Conservation (phyloP, 140 eudicot species). For the Anethum foeniculum region DNA sequence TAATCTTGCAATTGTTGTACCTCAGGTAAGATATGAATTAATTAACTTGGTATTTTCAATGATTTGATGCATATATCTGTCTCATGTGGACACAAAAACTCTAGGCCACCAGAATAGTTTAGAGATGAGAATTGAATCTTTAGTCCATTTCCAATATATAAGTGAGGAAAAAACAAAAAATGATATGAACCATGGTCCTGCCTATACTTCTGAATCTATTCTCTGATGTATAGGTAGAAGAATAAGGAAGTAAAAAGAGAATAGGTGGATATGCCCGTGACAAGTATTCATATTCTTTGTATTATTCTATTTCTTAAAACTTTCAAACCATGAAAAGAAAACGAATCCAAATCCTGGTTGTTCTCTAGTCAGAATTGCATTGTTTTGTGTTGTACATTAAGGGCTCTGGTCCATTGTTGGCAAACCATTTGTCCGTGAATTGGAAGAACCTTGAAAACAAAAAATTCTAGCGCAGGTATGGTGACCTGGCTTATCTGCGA, state of each 20-base stretch:
- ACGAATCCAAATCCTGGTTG: background rate
- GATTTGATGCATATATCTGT: no score
- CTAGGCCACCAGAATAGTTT: no score
- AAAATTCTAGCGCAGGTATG: no score
- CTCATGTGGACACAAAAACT: no score
- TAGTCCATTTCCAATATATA: no score
- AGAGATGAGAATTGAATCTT: no score
- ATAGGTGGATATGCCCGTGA: background rate
- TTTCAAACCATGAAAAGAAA: background rate
- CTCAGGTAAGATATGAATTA: slow-evolving; percentile 16
- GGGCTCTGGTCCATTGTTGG: no score
- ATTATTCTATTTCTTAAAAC: background rate
- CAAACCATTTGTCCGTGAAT: no score
- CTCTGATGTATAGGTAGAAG: background rate
- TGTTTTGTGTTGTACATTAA: background rate
- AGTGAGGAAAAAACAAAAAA: background rate
- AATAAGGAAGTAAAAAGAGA: background rate
- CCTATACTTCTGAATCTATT: background rate
- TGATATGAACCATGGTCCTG: background rate
- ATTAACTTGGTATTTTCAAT: background rate
- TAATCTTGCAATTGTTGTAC: slow-evolving; percentile 50
- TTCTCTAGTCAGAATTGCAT: background rate
- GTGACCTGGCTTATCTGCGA: no score
- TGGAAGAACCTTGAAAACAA: no score
- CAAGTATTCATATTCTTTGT: background rate